These are phyloP conservation scores for Nothophoma quercina DNA, from an alignment of 2,329 filamentous ascomycete species.

Conservation along the genomic window DNA sequence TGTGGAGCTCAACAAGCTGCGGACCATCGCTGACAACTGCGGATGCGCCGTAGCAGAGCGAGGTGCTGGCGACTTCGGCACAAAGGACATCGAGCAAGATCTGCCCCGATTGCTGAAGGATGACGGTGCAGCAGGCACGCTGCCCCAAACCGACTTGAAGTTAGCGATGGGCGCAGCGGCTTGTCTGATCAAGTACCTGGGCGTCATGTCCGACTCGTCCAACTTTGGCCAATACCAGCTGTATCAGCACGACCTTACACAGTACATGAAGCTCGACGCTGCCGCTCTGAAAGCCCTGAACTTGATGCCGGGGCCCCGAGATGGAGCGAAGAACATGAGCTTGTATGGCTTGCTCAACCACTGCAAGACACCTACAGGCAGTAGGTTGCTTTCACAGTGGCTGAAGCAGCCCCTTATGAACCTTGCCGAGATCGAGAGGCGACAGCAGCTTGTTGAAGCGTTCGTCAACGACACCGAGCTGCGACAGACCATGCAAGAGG, in stretches of 20 bases:
- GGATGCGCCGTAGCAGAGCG: constrained; percentile 89
- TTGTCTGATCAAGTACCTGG: constrained; percentile 92
- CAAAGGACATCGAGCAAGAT: constrained; percentile 95
- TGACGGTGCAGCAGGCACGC: constrained; percentile 75
- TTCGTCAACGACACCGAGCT: constrained; percentile 94
- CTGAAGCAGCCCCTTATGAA: constrained; percentile 97
- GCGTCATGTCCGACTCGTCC: constrained; percentile 85
- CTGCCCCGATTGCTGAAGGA: constrained; percentile 86
- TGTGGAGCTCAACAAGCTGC: constrained; percentile 84
- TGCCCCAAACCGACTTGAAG: constrained; percentile 92
- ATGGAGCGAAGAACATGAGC: constrained; percentile 98
- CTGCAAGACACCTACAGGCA: constrained; percentile 95
- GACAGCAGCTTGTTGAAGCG: constrained; percentile 93
- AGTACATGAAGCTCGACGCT: constrained; percentile 98
- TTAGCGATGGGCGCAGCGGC: constrained; percentile 95
- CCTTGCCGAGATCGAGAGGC: constrained; percentile 83
- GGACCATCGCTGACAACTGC: constrained; percentile 89
- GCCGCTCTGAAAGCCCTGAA: constrained; percentile 93
- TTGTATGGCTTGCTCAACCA: constrained; percentile 93
- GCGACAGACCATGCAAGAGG: constrained; percentile 94
- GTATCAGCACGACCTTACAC: constrained; percentile 94
- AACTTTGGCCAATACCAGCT: constrained; percentile 98
- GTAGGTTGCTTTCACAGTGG: constrained; percentile 91
- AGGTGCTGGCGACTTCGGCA: constrained; percentile 77
- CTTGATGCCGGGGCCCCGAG: constrained; percentile 92